Evolutionary conservation across 2,329 filamentous ascomycete species (phyloP).

Genomic region (Trichoderma polysporum): DNA sequence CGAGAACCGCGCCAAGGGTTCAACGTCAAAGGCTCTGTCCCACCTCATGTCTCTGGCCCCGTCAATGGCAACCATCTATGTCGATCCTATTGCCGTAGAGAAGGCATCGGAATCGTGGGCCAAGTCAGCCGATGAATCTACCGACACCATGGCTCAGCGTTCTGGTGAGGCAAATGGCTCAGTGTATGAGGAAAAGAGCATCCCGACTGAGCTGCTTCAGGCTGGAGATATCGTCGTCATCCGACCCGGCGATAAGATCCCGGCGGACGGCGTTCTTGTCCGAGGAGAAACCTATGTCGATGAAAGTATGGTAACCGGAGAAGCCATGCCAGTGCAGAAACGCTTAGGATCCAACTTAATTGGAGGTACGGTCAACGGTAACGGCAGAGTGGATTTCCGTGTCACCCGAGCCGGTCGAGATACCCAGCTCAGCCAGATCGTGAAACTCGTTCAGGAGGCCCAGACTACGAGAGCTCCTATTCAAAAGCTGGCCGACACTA

Average conservation of each 20-base stretch:
- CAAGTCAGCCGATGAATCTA: conserved; percentile 27
- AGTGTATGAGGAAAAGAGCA: conserved; percentile 76
- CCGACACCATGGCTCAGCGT: conserved; percentile 45
- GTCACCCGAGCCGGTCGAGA: conserved; percentile 91
- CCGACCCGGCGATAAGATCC: conserved; percentile 93
- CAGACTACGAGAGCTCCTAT: conserved; percentile 94
- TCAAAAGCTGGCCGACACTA: conserved; percentile 83
- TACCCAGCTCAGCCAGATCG: conserved; percentile 96
- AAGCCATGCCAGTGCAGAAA: conserved; percentile 94
- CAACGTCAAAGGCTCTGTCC: conserved; percentile 92
- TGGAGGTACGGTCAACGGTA: conserved; percentile 92
- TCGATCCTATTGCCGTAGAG: conserved; percentile 87
- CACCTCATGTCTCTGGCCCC: conserved; percentile 93
- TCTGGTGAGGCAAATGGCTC: conserved; percentile 46
- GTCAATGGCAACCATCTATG: conserved; percentile 95
- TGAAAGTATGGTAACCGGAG: conserved; percentile 98
- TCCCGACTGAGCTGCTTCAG: conserved; percentile 91
- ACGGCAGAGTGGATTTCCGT: conserved; percentile 85
- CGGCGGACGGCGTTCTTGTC: conserved; percentile 84
- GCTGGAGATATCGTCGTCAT: conserved; percentile 92
- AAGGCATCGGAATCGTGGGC: conserved; percentile 82
- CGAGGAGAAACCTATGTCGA: conserved; percentile 91
- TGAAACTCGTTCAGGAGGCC: conserved; percentile 95
- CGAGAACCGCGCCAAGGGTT: conserved; percentile 92
- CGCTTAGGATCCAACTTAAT: conserved; percentile 76